phyloP scores from a whole-genome alignment of 139 green algal genomes.

The Eudorina sp. region DNA sequence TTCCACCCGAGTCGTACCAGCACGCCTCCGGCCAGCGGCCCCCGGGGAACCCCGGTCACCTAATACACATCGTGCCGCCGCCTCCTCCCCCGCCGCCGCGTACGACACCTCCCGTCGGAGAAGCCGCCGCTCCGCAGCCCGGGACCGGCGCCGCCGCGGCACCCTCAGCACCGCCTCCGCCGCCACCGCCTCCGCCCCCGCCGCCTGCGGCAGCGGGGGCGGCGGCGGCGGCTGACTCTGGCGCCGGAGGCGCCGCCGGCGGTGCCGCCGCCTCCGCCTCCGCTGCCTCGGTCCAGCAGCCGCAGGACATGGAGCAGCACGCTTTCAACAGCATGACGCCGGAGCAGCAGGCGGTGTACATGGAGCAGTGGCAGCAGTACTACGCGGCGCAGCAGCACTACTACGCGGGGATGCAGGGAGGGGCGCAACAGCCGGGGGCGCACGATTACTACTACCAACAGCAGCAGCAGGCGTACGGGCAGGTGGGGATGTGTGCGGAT shows the following conservation, averaged over 20 bases:
- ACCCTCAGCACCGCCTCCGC: neutral
- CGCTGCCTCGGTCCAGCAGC: neutral
- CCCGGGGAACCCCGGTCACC: too few species aligned
- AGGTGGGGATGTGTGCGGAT: neutral
- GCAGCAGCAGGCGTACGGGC: conserved; percentile 24
- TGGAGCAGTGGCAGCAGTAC: conserved; percentile 68
- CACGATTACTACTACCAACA: conserved; percentile 19
- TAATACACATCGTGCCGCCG: too few species aligned
- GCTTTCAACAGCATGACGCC: conserved; percentile 45
- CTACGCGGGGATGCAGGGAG: conserved; percentile 48
- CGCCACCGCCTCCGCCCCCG: neutral
- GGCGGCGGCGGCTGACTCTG: neutral
- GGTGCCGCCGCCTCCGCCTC: neutral
- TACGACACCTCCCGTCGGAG: too few species aligned
- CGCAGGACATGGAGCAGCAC: conserved; percentile 27
- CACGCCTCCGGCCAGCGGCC: too few species aligned
- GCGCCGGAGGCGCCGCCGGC: neutral
- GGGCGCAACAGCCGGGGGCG: conserved; percentile 21
- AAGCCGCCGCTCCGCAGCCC: too few species aligned
- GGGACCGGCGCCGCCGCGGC: neutral
- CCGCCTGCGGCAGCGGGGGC: neutral
- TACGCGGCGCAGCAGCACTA: conserved; percentile 54
- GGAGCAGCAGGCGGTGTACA: conserved; percentile 65
- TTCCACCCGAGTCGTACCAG: too few species aligned
- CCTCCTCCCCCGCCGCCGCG: neutral